Evolutionary conservation across 352 stramenopile genomes (phyloP).

Genomic region (Phytopythium ostracodes): DNA sequence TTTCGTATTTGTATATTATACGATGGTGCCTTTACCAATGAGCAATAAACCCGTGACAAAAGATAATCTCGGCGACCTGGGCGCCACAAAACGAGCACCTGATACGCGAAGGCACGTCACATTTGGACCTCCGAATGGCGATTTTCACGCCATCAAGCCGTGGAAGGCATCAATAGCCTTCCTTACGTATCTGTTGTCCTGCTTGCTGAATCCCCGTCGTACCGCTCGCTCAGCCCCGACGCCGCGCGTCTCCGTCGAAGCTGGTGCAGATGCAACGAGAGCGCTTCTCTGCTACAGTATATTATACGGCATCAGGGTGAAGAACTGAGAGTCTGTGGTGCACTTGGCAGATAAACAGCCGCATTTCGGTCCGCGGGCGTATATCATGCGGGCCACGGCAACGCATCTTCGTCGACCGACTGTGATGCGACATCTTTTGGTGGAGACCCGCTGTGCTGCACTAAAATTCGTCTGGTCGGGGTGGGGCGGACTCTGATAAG

Average conservation of each 20-base stretch:
- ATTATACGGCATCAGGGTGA: no score
- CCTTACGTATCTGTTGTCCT: background rate
- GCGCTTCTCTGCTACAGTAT: background rate
- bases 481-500: no score
- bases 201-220: background rate
- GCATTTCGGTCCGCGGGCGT: no score
- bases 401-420: background rate
- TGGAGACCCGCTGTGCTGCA: background rate
- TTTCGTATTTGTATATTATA: background rate
- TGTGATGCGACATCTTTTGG: background rate
- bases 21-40: background rate
- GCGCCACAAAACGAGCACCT: background rate
- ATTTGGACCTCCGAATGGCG: background rate
- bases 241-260: background rate
- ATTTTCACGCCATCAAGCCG: background rate
- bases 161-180: background rate
- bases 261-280: background rate
- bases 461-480: no score
- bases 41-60: background rate
- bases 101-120: background rate
- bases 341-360: no score
- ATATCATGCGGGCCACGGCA: background rate
- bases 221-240: background rate
- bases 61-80: background rate
- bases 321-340: no score